Evolutionary conservation across 805 yeast species (phyloP).

Genomic region (Yamadazyma nakazawae): DNA sequence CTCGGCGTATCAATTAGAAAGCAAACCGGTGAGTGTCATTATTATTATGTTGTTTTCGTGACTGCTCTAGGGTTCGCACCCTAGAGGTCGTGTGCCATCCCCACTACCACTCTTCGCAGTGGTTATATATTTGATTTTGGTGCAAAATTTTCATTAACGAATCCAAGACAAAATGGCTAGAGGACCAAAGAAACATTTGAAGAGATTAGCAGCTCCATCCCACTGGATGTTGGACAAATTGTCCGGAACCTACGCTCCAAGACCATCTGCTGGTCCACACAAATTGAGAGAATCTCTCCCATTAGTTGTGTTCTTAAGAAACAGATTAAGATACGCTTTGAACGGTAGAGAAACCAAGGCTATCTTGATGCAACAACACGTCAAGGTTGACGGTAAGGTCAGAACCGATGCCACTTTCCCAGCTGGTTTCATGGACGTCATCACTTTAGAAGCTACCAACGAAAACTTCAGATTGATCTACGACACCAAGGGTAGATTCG

Average conservation of each 20-base stretch:
- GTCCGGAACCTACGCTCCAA: conserved; percentile 99
- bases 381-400: conserved; percentile 98
- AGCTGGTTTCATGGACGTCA: conserved; percentile 99
- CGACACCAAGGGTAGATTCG: conserved; percentile 98
- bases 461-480: conserved; percentile 99
- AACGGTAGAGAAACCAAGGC: conserved; percentile 99
- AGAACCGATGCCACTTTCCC: conserved; percentile 99
- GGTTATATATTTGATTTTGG: not conserved
- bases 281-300: conserved; percentile 98
- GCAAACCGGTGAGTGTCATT: no score
- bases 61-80: no score
- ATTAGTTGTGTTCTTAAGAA: conserved; percentile 93
- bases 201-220: conserved; percentile 99
- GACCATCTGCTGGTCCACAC: conserved; percentile 99
- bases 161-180: conserved; percentile 41
- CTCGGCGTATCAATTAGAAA: no score
- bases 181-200: conserved; percentile 91
- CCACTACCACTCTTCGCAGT: no score
- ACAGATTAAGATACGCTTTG: conserved; percentile 97
- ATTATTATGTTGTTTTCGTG: no score
- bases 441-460: conserved; percentile 94
- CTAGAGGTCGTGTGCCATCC: not conserved
- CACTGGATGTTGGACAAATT: conserved; percentile 99
- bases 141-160: conserved; percentile 4
- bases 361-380: conserved; percentile 96